phyloP scores from a whole-genome alignment of 1,139 yeast species.

The Saccharomyces hybrid region DNA sequence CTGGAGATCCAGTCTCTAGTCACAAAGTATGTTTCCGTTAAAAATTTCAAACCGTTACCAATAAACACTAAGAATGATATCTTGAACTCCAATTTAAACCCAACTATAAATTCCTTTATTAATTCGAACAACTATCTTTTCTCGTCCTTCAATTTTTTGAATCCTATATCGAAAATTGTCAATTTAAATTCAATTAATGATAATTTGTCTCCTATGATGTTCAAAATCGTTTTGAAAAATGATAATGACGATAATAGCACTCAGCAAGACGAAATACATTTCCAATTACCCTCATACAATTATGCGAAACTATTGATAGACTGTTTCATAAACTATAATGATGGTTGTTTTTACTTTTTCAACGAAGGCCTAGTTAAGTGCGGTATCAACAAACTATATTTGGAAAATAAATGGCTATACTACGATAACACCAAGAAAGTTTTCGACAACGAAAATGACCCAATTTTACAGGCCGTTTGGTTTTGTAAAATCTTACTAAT shows the following conservation, averaged over 20 bases:
- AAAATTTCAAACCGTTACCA: conserved; percentile 14
- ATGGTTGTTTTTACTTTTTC: conserved; percentile 80
- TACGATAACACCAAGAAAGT: conserved; percentile 39
- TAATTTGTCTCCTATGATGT: conserved; percentile 35
- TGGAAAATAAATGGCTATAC: conserved; percentile 30
- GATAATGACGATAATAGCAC: conserved; percentile 15
- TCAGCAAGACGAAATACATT: conserved; percentile 38
- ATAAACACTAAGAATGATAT: conserved; percentile 4
- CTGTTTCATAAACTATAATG: conserved; percentile 70
- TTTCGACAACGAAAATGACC: background rate
- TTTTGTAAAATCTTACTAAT: conserved; percentile 71
- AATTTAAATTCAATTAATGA: background rate
- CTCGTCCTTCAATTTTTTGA: background rate
- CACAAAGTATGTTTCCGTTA: conserved; percentile 23
- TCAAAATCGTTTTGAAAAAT: conserved; percentile 51
- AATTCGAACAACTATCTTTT: background rate
- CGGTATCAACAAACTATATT: conserved; percentile 54
- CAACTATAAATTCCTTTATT: background rate
- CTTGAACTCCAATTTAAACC: background rate
- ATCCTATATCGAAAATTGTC: background rate
- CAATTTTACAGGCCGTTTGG: conserved; percentile 64
- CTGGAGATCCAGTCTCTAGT: conserved; percentile 57
- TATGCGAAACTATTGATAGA: conserved; percentile 73
- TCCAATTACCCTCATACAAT: conserved; percentile 68
- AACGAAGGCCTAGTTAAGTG: conserved; percentile 72